phyloP scores from a whole-genome alignment of 2,329 filamentous ascomycete genomes.

The Fusarium temperatum region DNA sequence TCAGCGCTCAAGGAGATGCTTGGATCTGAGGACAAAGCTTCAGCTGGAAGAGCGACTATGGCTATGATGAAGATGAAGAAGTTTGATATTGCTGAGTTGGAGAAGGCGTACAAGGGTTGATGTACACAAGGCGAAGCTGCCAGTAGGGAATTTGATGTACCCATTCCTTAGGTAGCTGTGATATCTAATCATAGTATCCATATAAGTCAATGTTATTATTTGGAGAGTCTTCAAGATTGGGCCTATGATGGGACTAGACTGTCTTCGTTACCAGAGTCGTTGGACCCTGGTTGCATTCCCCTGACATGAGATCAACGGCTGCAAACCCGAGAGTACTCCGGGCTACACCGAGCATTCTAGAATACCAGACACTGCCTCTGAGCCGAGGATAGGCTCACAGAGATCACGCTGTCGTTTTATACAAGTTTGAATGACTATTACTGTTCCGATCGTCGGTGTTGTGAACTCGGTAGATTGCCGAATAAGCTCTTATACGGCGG shows the following conservation, averaged over 20 bases:
- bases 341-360: background rate
- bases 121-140: background rate
- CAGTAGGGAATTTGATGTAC: background rate
- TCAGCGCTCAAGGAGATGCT: conserved; percentile 48
- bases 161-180: background rate
- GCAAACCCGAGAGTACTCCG: background rate
- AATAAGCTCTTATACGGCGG: background rate
- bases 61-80: conserved; percentile 57
- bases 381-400: background rate
- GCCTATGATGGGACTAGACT: background rate
- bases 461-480: conserved; percentile 2
- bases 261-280: background rate
- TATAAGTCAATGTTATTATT: background rate
- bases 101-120: conserved; percentile 45
- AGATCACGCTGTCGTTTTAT: background rate
- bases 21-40: conserved; percentile 47
- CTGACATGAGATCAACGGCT: background rate
- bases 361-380: background rate
- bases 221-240: background rate
- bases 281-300: background rate
- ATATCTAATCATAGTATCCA: background rate
- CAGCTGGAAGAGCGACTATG: conserved; percentile 41
- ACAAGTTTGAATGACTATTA: background rate
- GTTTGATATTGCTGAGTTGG: conserved; percentile 51
- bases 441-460: conserved; percentile 8